Conservation (phyloP, 768 basidiomycete genomes). For the Podaxis sp. region DNA sequence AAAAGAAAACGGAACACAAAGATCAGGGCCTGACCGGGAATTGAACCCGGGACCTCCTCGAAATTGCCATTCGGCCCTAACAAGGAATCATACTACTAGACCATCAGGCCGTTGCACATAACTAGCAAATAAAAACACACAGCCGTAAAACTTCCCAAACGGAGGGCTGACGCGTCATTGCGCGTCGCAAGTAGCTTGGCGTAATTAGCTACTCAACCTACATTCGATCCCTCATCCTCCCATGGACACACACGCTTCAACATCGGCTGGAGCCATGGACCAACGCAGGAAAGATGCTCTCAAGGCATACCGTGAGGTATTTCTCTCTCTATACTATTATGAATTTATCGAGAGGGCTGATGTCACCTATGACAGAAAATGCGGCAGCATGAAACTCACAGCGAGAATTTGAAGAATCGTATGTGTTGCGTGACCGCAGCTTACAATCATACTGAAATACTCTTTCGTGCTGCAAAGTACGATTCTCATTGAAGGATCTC, state of each 20-base stretch:
- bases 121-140: background rate
- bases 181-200: constrained; percentile 29
- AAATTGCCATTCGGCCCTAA: constrained; percentile 40
- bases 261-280: constrained; percentile 63
- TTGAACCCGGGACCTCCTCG: constrained; percentile 90
- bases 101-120: constrained; percentile 39
- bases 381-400: constrained; percentile 83
- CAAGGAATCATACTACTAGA: constrained; percentile 64
- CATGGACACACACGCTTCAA: constrained; percentile 49
- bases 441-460: background rate
- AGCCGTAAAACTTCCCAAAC: background rate
- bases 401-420: constrained; percentile 90
- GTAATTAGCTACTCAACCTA: constrained; percentile 12
- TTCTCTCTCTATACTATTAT: background rate
- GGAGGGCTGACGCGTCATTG: constrained; percentile 33
- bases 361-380: constrained; percentile 69
- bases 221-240: constrained; percentile 19
- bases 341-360: constrained; percentile 4
- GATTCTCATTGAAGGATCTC: constrained; percentile 86
- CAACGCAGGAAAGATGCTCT: constrained; percentile 72
- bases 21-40: constrained; percentile 70
- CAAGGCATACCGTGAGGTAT: constrained; percentile 74
- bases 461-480: constrained; percentile 47
- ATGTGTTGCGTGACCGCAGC: constrained; percentile 27
- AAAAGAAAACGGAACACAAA: background rate